These are phyloP conservation scores for Coprinellus aureogranulatus DNA, from an alignment of 768 basidiomycete species.

Conservation along the genomic window DNA sequence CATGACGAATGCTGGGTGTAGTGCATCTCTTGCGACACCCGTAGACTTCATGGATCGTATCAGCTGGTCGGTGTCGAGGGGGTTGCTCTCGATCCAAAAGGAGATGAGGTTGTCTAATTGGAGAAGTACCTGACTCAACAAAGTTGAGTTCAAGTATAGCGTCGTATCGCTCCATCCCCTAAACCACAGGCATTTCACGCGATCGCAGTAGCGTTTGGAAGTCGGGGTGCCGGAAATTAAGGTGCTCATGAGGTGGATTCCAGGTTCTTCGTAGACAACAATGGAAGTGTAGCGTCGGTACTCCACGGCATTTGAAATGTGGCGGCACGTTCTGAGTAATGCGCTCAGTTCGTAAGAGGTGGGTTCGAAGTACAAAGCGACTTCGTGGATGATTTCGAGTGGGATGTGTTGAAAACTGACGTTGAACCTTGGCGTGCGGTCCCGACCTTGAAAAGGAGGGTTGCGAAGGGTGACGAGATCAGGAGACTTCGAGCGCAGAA, in stretches of 20 bases:
- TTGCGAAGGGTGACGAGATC: too few relatives aligned
- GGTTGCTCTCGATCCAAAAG: not conserved
- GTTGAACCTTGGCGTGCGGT: too few relatives aligned
- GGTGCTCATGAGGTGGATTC: not conserved
- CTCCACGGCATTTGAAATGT: too few relatives aligned
- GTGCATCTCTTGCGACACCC: not conserved
- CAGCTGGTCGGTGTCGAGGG: not conserved
- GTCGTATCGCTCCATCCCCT: not conserved
- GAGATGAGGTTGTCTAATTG: not conserved
- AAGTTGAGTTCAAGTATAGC: not conserved
- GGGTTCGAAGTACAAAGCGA: too few relatives aligned
- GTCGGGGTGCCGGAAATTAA: not conserved
- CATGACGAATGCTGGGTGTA: not conserved
- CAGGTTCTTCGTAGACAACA: not conserved
- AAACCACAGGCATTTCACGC: not conserved
- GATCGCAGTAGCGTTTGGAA: not conserved
- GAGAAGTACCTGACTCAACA: not conserved
- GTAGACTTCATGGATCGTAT: not conserved
- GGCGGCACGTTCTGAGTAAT: too few relatives aligned
- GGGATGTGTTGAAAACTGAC: too few relatives aligned
- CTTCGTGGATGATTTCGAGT: too few relatives aligned
- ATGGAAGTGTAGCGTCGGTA: not conserved
- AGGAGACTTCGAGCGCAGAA: too few relatives aligned
- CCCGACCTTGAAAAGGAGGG: too few relatives aligned
- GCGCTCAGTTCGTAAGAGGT: too few relatives aligned